Conservation (phyloP, 768 basidiomycete species). For the Leucosporidium scottii region DNA sequence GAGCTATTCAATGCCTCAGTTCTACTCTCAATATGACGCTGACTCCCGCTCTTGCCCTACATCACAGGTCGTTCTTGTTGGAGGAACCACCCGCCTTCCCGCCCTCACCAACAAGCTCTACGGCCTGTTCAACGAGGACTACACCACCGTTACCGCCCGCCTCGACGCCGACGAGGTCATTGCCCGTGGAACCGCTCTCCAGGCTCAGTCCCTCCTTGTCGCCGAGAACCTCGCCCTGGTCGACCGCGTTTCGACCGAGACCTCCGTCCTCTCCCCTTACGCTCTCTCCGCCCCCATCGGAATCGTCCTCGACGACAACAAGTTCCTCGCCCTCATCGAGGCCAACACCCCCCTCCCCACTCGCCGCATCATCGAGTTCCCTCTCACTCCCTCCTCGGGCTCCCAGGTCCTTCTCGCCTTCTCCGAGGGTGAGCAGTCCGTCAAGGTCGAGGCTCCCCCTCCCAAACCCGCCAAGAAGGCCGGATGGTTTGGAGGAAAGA, state of each 20-base stretch:
- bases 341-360: slow-evolving; percentile 42
- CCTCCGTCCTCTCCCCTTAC: slow-evolving; percentile 35
- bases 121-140: slow-evolving; percentile 41
- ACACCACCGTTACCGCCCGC: slow-evolving; percentile 41
- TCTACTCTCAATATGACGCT: too few species aligned
- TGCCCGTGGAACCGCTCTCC: slow-evolving; percentile 44
- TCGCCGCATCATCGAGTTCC: slow-evolving; percentile 43
- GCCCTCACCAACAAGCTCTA: slow-evolving; percentile 42
- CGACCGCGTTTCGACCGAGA: slow-evolving; percentile 26
- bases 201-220: slow-evolving; percentile 12
- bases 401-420: slow-evolving; percentile 36
- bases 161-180: slow-evolving; percentile 47
- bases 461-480: slow-evolving; percentile 16
- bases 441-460: slow-evolving; percentile 32
- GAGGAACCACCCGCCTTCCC: slow-evolving; percentile 46
- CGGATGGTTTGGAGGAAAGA: slow-evolving; percentile 1
- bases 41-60: neutral
- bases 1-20: too few species aligned
- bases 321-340: slow-evolving; percentile 36
- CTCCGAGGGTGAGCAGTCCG: slow-evolving; percentile 38
- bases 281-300: slow-evolving; percentile 42
- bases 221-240: slow-evolving; percentile 20
- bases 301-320: slow-evolving; percentile 38
- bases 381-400: slow-evolving; percentile 38
- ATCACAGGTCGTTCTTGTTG: slow-evolving; percentile 46